Base-by-base conservation (phyloP, 208 protist genomes). In the Baffinella frigidus region DNA sequence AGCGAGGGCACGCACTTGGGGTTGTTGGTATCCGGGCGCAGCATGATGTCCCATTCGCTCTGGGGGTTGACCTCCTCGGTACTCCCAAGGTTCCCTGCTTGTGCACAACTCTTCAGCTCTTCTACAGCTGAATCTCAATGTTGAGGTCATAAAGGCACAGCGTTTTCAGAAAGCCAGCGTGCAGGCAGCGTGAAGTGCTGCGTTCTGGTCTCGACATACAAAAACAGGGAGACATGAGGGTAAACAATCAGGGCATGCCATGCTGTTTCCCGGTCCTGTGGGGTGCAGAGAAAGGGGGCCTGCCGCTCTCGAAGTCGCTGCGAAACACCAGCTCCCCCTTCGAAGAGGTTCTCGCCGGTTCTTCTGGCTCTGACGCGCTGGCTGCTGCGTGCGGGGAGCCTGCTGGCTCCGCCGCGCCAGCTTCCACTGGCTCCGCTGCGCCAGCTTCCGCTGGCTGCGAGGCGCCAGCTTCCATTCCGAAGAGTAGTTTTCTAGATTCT, bases 11-110 rank as follows among this genome's bases (percentile, higher is more conserved):
- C n/a, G 48, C 56, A 45, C 20, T 56, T 43, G 36, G 38, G 33
- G 71, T 92, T 93, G 39, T 80, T 41, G 24, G 51, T 91, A 62
- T 94, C 93, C 17, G 56, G 74, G 1, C 67, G 81, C 5, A 94
- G 89, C 7, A n/a, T 0, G 5, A 94, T 10, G 30, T 93, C 89
- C 43, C 84, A 94, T 33, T 74, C 39, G 56, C 90, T 38, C 68
- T 33, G 24, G 4, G 68, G 33, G 17, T 43, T 35, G 0, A 74
- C 33, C 38, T 74, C 68, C 68, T 74, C 68, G 33, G 38, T 35
- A 11, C 38, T 7, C 36, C 1, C 68, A 10, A 74, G 30, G 38
- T 74, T 74, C 33, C 56, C 56, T 64, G 56, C 56, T 27, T 64
- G 24, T 1, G 56, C 2, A 24, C 56, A 64, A 3, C 20, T n/a